Conservation (phyloP, 306 rosid genomes). For the Prunus padus region DNA sequence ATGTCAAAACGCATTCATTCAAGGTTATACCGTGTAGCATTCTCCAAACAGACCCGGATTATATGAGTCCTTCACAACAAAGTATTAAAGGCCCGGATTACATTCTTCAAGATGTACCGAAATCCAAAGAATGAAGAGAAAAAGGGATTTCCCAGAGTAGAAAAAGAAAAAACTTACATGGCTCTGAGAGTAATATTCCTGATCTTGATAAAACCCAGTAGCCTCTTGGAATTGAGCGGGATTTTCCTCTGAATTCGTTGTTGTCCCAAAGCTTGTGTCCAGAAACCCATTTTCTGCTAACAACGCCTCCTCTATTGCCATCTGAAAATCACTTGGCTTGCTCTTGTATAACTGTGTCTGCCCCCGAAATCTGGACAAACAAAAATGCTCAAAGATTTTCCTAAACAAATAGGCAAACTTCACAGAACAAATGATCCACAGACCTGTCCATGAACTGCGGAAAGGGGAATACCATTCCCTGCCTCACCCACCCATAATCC, state of each 20-base stretch:
- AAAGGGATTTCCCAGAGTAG: constrained; percentile 4
- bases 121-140: neutral
- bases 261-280: constrained; percentile 43
- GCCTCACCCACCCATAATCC: constrained; percentile 98
- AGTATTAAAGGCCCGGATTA: neutral
- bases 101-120: neutral
- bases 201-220: constrained; percentile 43
- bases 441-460: constrained; percentile 73
- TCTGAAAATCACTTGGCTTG: constrained; percentile 77
- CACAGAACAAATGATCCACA: constrained; percentile 23
- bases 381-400: constrained; percentile 10
- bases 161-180: constrained; percentile 31
- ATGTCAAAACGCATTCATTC: neutral
- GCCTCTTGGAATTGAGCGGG: constrained; percentile 37
- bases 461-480: constrained; percentile 88
- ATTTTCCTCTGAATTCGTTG: constrained; percentile 33
- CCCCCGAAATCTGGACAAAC: constrained; percentile 69
- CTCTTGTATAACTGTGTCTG: constrained; percentile 91
- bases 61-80: neutral
- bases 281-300: constrained; percentile 68
- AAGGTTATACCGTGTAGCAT: neutral
- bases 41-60: neutral
- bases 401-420: constrained; percentile 15
- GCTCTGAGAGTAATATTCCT: constrained; percentile 43
- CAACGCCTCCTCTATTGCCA: constrained; percentile 95